phyloP scores from a whole-genome alignment of 805 yeast genomes.

The Hanseniaspora pseudoguilliermondii region DNA sequence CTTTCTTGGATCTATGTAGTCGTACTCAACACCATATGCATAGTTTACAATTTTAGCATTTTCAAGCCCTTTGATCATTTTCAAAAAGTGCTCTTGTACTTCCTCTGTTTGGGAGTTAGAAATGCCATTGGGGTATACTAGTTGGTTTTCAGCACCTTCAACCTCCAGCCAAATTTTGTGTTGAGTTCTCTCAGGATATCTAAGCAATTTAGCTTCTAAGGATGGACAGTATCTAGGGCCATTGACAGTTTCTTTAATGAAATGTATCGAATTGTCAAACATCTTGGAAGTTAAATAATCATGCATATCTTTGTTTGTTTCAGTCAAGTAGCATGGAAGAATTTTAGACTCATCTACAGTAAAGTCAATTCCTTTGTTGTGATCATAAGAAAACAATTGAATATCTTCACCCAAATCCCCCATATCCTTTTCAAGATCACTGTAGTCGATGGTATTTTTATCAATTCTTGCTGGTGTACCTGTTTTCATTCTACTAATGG shows the following conservation, averaged over 20 bases:
- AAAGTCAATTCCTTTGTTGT: constrained; percentile 67
- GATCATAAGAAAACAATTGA: constrained; percentile 49
- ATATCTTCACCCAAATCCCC: constrained; percentile 75
- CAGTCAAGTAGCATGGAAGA: constrained; percentile 60
- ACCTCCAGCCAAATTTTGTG: constrained; percentile 95
- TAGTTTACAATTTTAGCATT: constrained; percentile 83
- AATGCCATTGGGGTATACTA: constrained; percentile 94
- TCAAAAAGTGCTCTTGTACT: constrained; percentile 62
- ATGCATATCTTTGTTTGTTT: constrained; percentile 66
- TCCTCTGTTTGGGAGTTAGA: constrained; percentile 95
- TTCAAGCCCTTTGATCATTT: constrained; percentile 76
- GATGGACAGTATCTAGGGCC: constrained; percentile 98
- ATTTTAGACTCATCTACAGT: constrained; percentile 49
- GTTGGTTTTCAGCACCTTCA: constrained; percentile 75
- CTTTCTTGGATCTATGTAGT: constrained; percentile 88
- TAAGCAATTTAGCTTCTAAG: constrained; percentile 72
- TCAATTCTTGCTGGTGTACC: constrained; percentile 94
- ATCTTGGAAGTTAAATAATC: constrained; percentile 54
- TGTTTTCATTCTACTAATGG: constrained; percentile 80
- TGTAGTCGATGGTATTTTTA: constrained; percentile 55
- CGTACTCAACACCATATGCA: constrained; percentile 98
- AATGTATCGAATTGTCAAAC: constrained; percentile 61
- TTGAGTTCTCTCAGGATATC: constrained; percentile 60
- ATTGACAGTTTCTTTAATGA: constrained; percentile 75
- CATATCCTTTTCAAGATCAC: constrained; percentile 48